A percentile compares a stretch with the other conserved stretches of the same genome.
phyloP scores from a whole-genome alignment of 495 filamentous ascomycete genomes.

The Xylaria grammica region DNA sequence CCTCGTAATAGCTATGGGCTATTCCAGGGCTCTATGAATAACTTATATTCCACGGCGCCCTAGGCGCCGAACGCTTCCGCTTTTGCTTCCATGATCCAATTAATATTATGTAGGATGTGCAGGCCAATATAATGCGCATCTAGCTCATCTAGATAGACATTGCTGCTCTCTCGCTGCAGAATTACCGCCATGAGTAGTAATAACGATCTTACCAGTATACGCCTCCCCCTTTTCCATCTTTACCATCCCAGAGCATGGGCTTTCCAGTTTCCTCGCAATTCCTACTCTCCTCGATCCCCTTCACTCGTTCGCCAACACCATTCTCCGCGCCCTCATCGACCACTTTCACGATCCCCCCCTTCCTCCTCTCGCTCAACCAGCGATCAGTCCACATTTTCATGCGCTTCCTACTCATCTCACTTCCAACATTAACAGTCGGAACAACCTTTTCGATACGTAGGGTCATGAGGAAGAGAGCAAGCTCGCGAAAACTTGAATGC shows the following conservation, averaged over 20 bases:
- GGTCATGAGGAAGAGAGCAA: conserved; percentile 90
- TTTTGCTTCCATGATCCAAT: not conserved
- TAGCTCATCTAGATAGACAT: not conserved
- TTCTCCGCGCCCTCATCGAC: conserved; percentile 37
- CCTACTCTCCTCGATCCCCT: conserved; percentile 30
- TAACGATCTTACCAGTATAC: conserved; percentile 48
- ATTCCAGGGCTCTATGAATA: not conserved
- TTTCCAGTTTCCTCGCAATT: not conserved
- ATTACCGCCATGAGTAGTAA: not conserved
- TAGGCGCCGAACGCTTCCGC: not conserved
- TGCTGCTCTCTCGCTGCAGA: not conserved
- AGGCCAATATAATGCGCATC: not conserved
- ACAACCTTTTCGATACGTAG: conserved; percentile 86
- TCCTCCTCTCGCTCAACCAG: conserved; percentile 85
- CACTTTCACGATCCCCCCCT: conserved; percentile 72
- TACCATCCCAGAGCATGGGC: conserved; percentile 46
- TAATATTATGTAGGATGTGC: not conserved
- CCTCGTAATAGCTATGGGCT: not conserved
- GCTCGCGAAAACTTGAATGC: conserved; percentile 90
- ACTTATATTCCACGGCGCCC: not conserved
- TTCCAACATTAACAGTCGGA: conserved; percentile 92
- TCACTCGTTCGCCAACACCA: conserved; percentile 30
- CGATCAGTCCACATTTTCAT: conserved; percentile 93
- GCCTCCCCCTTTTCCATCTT: conserved; percentile 46
- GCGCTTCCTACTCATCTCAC: conserved; percentile 62